Conservation (phyloP, 345 rosid species). For the Citrus reticulata region DNA sequence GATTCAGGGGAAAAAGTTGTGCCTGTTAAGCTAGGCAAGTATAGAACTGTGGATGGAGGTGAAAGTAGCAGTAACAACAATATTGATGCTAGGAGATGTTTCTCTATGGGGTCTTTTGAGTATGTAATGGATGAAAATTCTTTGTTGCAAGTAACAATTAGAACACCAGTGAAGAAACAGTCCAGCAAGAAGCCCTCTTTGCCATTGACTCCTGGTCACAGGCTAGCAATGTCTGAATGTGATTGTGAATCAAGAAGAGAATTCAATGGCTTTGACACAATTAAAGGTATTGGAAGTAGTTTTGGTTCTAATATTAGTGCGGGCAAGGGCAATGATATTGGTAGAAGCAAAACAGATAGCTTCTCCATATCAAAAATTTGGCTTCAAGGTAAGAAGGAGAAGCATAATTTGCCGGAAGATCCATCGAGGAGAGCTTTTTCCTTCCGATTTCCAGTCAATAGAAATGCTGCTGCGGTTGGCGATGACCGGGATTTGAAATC, state of each 20-base stretch:
- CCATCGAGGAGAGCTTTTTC: constrained; percentile 68
- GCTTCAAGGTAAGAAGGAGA: constrained; percentile 68
- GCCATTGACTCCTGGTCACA: constrained; percentile 61
- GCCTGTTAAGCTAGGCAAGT: constrained; percentile 87
- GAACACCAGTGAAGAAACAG: constrained; percentile 56
- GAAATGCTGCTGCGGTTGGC: constrained; percentile 12
- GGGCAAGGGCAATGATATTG: constrained; percentile 20
- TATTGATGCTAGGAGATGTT: constrained; percentile 74
- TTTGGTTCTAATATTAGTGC: constrained; percentile 1
- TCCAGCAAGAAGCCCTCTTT: constrained; percentile 45
- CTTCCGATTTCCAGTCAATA: constrained; percentile 40
- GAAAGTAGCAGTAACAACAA: constrained; percentile 46
- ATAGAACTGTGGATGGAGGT: constrained; percentile 59
- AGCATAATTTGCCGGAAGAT: constrained; percentile 33
- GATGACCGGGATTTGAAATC: constrained; percentile 19
- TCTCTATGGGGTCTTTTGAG: constrained; percentile 97
- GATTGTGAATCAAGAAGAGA: constrained; percentile 64
- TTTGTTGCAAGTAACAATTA: constrained; percentile 69
- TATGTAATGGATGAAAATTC: constrained; percentile 84
- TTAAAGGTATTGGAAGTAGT: constrained; percentile 18
- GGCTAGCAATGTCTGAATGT: constrained; percentile 63
- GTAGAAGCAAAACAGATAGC: constrained; percentile 54
- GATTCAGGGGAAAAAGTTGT: constrained; percentile 65
- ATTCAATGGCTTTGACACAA: constrained; percentile 37
- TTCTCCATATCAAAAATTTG: constrained; percentile 87